phyloP scores from a whole-genome alignment of 345 rosid genomes.

The Salix caprea region DNA sequence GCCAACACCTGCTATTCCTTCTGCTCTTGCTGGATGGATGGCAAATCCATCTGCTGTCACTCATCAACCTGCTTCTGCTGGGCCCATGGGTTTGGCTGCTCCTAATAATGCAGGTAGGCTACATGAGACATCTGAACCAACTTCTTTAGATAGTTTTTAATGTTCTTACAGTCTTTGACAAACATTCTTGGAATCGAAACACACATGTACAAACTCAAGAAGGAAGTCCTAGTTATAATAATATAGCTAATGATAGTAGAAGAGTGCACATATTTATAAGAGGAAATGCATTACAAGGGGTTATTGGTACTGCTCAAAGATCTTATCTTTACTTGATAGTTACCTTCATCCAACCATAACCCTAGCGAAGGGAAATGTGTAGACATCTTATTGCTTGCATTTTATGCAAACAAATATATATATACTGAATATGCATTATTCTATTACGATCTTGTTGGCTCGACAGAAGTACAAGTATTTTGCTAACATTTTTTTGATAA shows the following conservation, averaged over 20 bases:
- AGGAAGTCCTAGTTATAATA: not conserved
- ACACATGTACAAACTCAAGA: not conserved
- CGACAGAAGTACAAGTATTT: not conserved
- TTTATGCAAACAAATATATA: too few species aligned
- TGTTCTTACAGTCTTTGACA: not conserved
- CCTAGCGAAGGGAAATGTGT: not conserved
- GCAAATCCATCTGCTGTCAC: constrained; percentile 63
- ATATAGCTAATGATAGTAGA: not conserved
- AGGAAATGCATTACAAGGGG: not conserved
- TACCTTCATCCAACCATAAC: not conserved
- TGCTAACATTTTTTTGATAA: not conserved
- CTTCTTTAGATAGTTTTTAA: not conserved
- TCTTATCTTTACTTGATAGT: not conserved
- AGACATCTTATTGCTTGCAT: not conserved
- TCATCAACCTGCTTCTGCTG: constrained; percentile 66
- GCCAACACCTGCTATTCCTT: constrained; percentile 57
- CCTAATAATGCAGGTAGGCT: constrained; percentile 60
- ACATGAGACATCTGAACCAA: not conserved
- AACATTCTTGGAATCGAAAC: not conserved
- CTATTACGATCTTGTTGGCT: not conserved
- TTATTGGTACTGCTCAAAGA: not conserved
- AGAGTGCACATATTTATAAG: not conserved
- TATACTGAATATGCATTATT: not conserved
- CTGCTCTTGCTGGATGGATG: constrained; percentile 79
- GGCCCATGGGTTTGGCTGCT: constrained; percentile 55